These are phyloP conservation scores for Nicotiana noctiflora DNA, from an alignment of 257 asterid species.

Conservation along the genomic window DNA sequence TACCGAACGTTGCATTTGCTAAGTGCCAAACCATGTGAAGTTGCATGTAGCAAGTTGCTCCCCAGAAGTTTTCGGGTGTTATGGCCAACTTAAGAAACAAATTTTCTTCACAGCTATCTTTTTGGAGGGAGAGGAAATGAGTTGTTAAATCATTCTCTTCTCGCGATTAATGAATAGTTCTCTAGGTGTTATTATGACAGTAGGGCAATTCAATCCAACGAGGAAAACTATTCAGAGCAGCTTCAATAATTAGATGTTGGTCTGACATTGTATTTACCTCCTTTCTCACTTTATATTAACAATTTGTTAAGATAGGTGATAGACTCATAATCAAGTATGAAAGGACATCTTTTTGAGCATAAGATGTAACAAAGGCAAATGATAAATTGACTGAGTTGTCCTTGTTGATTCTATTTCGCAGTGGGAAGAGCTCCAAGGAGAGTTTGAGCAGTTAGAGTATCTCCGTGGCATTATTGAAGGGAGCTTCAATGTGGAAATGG, in stretches of 20 bases:
- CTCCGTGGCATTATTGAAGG: slow-evolving; percentile 49
- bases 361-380: background rate
- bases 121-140: background rate
- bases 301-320: background rate
- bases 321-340: background rate
- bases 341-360: background rate
- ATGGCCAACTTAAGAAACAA: background rate
- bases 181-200: background rate
- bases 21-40: background rate
- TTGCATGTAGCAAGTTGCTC: background rate
- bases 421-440: slow-evolving; percentile 96
- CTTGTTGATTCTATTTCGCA: slow-evolving; percentile 28
- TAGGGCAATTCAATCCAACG: background rate
- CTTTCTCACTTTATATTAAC: background rate
- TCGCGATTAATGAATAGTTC: background rate
- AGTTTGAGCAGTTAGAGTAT: slow-evolving; percentile 71
- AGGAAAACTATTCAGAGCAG: background rate
- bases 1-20: background rate
- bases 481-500: background rate
- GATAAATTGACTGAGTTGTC: background rate
- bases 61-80: background rate
- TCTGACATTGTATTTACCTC: background rate
- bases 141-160: background rate
- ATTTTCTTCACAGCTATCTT: background rate
- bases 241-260: background rate